A percentile compares a stretch with the other conserved stretches of the same genome.
Conservation (phyloP, 257 asterid genomes). For the Verbena officinalis region DNA sequence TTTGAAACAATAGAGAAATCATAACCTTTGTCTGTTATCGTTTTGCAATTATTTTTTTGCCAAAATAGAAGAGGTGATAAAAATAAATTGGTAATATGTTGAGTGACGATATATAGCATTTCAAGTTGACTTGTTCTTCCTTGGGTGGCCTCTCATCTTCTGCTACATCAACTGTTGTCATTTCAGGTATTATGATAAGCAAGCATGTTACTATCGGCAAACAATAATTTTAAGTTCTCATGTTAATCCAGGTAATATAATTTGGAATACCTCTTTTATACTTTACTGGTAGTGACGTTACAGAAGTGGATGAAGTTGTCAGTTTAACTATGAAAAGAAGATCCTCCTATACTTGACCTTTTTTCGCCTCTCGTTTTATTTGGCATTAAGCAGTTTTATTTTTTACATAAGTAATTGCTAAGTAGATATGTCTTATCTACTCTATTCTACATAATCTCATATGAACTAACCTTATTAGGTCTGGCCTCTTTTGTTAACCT, state of each 20-base stretch:
- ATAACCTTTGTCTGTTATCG: conserved; percentile 5
- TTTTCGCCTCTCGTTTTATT: background rate
- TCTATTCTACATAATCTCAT: conserved; percentile 16
- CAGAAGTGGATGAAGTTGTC: conserved; percentile 14
- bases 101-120: conserved; percentile 7
- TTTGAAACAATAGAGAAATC: background rate
- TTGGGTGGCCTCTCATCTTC: conserved; percentile 9
- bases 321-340: background rate
- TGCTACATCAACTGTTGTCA: conserved; percentile 25
- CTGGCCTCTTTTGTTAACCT: conserved; percentile 21
- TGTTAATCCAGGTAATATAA: conserved; percentile 71
- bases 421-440: conserved; percentile 14
- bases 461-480: background rate
- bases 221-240: conserved; percentile 83
- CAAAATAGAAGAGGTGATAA: conserved; percentile 7
- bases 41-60: background rate
- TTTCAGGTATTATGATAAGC: conserved; percentile 85
- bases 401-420: background rate
- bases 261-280: conserved; percentile 7
- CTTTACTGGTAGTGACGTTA: conserved; percentile 15
- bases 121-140: conserved; percentile 21
- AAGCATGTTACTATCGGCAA: conserved; percentile 87
- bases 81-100: conserved; percentile 9
- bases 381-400: conserved; percentile 1
- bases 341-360: background rate